phyloP scores from a whole-genome alignment of 78 protist genomes.

The Planoprotostelium fungivorum region DNA sequence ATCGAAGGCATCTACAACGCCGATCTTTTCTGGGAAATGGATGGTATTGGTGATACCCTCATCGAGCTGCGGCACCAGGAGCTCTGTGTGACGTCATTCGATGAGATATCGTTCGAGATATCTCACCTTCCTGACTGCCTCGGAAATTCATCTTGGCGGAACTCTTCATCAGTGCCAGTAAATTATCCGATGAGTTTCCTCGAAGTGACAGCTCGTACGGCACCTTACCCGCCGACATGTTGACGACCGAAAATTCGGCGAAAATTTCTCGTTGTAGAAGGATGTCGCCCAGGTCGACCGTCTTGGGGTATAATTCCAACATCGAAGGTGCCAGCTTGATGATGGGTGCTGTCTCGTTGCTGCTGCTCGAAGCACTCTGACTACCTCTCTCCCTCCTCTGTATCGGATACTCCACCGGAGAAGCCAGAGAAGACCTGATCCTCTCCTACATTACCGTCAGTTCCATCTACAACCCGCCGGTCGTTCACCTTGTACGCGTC shows the following conservation, averaged over 20 bases:
- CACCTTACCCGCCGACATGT: background rate
- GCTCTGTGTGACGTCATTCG: background rate
- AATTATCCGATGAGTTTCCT: background rate
- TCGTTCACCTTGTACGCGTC: slow-evolving; percentile 24
- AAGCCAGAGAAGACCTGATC: background rate
- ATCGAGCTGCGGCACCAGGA: background rate
- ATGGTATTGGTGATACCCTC: background rate
- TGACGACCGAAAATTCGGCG: background rate
- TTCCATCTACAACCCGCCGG: background rate
- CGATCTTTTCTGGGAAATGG: background rate
- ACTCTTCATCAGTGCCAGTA: background rate
- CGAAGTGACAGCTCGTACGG: background rate
- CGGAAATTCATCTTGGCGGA: background rate
- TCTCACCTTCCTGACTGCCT: background rate
- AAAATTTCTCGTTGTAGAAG: background rate
- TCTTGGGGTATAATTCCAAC: background rate
- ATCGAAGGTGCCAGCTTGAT: background rate
- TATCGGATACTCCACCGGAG: background rate
- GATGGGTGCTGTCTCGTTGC: background rate
- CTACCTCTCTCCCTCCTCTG: background rate
- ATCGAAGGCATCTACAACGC: background rate
- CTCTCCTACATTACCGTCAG: background rate
- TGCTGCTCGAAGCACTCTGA: background rate
- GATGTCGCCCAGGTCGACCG: background rate
- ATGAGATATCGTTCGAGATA: background rate